Evolutionary conservation across 1,284 basidiomycete species (phyloP), one percentile per base, ranked within the genome.

Genomic region (Boletus smithii): DNA sequence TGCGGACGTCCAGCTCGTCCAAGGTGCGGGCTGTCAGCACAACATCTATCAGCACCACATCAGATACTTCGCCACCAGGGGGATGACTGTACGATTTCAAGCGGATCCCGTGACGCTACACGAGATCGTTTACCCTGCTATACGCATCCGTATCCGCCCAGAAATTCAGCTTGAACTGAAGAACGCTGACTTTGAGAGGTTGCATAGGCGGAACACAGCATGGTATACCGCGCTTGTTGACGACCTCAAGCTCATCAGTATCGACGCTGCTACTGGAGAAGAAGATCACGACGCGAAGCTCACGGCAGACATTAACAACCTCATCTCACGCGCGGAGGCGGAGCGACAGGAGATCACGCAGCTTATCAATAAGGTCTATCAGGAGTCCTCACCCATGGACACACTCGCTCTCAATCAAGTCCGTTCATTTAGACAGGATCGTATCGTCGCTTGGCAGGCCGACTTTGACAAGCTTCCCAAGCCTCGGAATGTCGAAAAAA

Each of bases 31-130:
- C 3, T 99, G 97, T 65, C 77, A 85, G 44, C 97, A 99, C 69
- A 97, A 99, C 63, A 91, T 95, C 46, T 97, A 94, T 65, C 81
- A 87, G 51, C 86, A 97, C 60, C 94, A 98, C 59, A 84, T 94
- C 50, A 85, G 97, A 34, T 98, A 92, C 69, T 97, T 98, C 68
- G 88, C 91, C 14, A 80, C 76, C 32, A 81, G 80, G 54, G 83
- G 85, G 2, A 85, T 89, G 82, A 93, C 92, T 3, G 82, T 99
- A 24, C 86, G 91, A 13, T 94, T 99, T 62, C 90, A 95, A 62
- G 80, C 92, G 11, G 92, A 97, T 59, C 78, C 83, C 2, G 81
- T 98, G 49, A 74, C 80, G 14, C 69, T 95, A 22, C 88, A 91
- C 58, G 95, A 99, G 64, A 77, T 97, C 24, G 77, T 91, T 10